These are phyloP conservation scores for Aspergillus ruber DNA, from an alignment of 2,329 filamentous ascomycete genomes.

Conservation along the genomic window DNA sequence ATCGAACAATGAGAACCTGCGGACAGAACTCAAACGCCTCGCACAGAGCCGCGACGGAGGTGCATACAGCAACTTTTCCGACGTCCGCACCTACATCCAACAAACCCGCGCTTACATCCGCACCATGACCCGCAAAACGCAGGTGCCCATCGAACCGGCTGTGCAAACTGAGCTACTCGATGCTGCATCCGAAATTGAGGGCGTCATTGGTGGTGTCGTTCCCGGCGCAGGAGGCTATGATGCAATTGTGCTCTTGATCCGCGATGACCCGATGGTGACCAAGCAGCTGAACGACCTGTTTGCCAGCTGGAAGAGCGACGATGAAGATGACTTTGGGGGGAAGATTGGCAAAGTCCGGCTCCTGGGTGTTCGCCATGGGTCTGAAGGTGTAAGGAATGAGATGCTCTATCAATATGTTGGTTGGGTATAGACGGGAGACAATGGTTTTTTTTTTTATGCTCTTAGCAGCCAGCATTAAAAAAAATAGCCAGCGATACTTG, in stretches of 20 bases:
- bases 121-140: constrained; percentile 66
- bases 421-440: constrained; percentile 23
- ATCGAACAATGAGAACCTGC: constrained; percentile 64
- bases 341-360: constrained; percentile 41
- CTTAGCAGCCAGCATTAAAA: too few relatives aligned
- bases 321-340: constrained; percentile 39
- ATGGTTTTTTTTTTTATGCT: too few relatives aligned
- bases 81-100: constrained; percentile 48
- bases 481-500: too few relatives aligned
- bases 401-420: constrained; percentile 30
- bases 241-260: constrained; percentile 73
- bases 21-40: constrained; percentile 53
- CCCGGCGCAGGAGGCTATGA: constrained; percentile 93
- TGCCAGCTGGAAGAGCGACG: constrained; percentile 54
- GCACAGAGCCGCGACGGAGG: constrained; percentile 41
- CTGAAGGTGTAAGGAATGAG: constrained; percentile 40
- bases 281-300: constrained; percentile 57
- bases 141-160: constrained; percentile 80
- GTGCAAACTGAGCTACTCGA: constrained; percentile 82
- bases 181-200: constrained; percentile 62
- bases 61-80: constrained; percentile 40
- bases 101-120: constrained; percentile 58
- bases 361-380: constrained; percentile 41
- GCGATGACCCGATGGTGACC: constrained; percentile 63
- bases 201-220: constrained; percentile 85